Percentiles rank a stretch among this genome's conserved stretches.
phyloP scores from a whole-genome alignment of 1,284 basidiomycete species.

The Calocybe gambosa region DNA sequence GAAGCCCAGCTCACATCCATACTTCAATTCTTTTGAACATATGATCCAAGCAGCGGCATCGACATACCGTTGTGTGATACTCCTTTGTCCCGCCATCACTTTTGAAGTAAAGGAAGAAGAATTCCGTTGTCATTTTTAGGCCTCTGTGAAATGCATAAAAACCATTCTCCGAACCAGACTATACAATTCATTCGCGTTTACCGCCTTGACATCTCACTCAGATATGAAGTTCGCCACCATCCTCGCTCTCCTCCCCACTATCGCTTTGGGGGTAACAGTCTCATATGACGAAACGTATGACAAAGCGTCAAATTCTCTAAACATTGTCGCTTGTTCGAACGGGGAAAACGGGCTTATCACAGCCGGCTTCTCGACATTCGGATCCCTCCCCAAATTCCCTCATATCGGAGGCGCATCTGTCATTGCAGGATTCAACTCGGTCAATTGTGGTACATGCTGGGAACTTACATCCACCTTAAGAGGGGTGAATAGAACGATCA shows the following conservation, averaged over 20 bases:
- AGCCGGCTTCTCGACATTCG: slow-evolving; percentile 40
- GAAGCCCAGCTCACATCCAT: neutral
- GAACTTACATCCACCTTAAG: slow-evolving; percentile 31
- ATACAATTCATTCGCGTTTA: neutral
- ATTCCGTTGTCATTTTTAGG: neutral
- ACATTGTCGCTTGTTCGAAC: slow-evolving; percentile 42
- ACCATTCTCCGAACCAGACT: neutral
- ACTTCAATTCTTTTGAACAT: slow-evolving; percentile 2
- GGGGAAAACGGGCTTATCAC: slow-evolving; percentile 38
- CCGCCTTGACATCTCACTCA: neutral
- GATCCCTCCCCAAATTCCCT: slow-evolving; percentile 43
- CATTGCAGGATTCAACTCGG: slow-evolving; percentile 35
- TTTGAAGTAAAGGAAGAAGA: neutral
- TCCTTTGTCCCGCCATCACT: neutral
- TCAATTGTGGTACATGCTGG: slow-evolving; percentile 47
- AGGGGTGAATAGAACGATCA: slow-evolving; percentile 22
- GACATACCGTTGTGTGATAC: slow-evolving; percentile 7
- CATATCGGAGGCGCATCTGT: slow-evolving; percentile 40
- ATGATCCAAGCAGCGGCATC: slow-evolving; percentile 6
- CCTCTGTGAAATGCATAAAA: slow-evolving; percentile 1
- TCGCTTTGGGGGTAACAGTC: slow-evolving; percentile 17
- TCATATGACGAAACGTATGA: slow-evolving; percentile 42
- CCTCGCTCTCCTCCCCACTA: slow-evolving; percentile 11
- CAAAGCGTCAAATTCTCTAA: slow-evolving; percentile 25
- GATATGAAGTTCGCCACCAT: slow-evolving; percentile 17